Conservation (phyloP, 2,329 filamentous ascomycete genomes). For the Neonectria neomacrospora region DNA sequence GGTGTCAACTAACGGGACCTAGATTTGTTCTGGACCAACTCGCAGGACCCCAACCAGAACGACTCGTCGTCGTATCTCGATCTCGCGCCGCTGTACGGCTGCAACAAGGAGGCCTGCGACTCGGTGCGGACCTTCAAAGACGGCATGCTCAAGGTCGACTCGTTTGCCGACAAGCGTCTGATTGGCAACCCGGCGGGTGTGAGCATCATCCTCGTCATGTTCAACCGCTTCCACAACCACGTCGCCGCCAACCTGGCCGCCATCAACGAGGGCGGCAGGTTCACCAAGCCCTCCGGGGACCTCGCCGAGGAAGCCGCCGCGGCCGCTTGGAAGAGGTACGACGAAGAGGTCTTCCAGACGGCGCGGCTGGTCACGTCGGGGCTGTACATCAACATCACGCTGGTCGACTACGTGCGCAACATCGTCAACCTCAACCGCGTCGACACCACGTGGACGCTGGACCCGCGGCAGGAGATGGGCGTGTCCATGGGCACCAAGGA, state of each 20-base stretch:
- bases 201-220: constrained; percentile 78
- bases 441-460: constrained; percentile 83
- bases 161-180: constrained; percentile 76
- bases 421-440: constrained; percentile 69
- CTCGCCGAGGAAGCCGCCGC: constrained; percentile 61
- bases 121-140: constrained; percentile 75
- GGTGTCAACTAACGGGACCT: neutral
- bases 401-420: constrained; percentile 82
- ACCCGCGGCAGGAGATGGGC: constrained; percentile 77
- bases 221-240: constrained; percentile 88
- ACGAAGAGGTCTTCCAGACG: constrained; percentile 83
- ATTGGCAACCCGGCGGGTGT: constrained; percentile 78
- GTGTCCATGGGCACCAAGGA: constrained; percentile 63
- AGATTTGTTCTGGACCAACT: constrained; percentile 78
- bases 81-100: constrained; percentile 76
- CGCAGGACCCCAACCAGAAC: constrained; percentile 67
- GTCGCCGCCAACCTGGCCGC: constrained; percentile 79
- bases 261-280: constrained; percentile 88
- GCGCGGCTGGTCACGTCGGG: constrained; percentile 79
- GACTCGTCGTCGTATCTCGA: constrained; percentile 80
- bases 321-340: constrained; percentile 73
- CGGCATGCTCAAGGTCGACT: constrained; percentile 78
- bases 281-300: constrained; percentile 69
- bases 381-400: constrained; percentile 81
- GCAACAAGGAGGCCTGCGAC: constrained; percentile 73